Evolutionary conservation across 169 alveolate species (phyloP), one percentile per base, ranked within the genome.

Genomic region (Eimeria zaria): DNA sequence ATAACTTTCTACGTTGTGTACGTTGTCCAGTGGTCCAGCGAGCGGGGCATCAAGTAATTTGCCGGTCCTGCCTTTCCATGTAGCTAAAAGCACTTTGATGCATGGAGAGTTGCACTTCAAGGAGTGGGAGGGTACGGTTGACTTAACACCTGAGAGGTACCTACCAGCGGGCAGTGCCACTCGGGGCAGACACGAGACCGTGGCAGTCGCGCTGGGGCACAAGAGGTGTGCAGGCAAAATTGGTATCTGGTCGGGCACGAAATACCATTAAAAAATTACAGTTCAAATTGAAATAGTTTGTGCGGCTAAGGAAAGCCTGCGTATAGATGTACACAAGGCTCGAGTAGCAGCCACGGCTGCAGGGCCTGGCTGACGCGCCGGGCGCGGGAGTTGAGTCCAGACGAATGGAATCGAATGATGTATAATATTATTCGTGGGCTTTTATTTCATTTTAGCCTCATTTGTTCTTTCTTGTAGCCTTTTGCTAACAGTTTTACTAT

Each of bases 321-420:
- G 51, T 71, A 71, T 71, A 53, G 4, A 18, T 12, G 30, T 12
- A 4, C 51, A 71, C 3, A 53, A 71, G 48, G 81, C 12, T 71
- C 53, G 81, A 71, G 1, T 20, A 71, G 4, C 81, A 71, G 36
- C 53, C 53, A 16, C 11, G 48, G 48, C 81, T 33, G 81, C 81
- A 71, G 51, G 81, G 53, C 81, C 81, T 71, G 81, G 14, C 81
- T 71, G 81, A 53, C 81, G 81, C 53, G 53, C 30, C 16, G 48
- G 81, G 81, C 81, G 53, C 53, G 53, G 81, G 81, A 71, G 81
- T n/a, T 7, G 81, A 41, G 81, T 36, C 53, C 53, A 71, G 78
- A 33, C 81, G 30, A 27, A 33, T 0, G 53, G 30, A 14, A 12
- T 36, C 39, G 53, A 36, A 8, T 0, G 53, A 24, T 0, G 81